Base-by-base conservation (phyloP, 768 basidiomycete genomes). In the Dacryopinax spathularia region DNA sequence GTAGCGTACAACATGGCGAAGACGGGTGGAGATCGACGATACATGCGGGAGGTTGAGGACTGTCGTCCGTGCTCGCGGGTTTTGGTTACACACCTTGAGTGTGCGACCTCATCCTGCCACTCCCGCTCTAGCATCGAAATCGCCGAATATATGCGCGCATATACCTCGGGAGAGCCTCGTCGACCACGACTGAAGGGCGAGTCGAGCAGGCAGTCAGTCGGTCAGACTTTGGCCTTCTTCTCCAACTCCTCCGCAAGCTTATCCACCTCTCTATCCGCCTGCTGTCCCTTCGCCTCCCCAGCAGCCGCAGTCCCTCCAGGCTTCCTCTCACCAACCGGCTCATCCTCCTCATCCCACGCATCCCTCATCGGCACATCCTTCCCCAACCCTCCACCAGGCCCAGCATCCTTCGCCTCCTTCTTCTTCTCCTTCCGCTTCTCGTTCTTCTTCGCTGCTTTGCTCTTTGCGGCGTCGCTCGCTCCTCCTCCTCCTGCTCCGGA, bases 381-480 rank as follows among this genome's bases (percentile, higher is more conserved):
- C 56, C n/a, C n/a, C n/a, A n/a, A n/a, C n/a, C n/a, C n/a, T n/a
- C n/a, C n/a, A n/a, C n/a, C 66, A 39, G 39, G 63, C 10, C 65
- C 65, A 2, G 77, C 76, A n/a, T 75, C 72, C 71, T 81, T 80
- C 68, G 82, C 81, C 64, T 81, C 88, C 72, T 83, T 84, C 69
- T 84, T 79, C 74, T 92, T 91, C 65, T 87, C 87, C 66, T 84
- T 86, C 75, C 86, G 84, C 75, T 85, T 89, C 41, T 85, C 89
- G 48, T 88, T 87, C 77, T 93, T 92, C 73, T 86, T 83, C 70
- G 85, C 74, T 15, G 73, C 74, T 70, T 80, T 80, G 59, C 73
- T 76, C 70, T 72, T 67, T 25, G 70, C 68, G 1, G 81, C 76
- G 68, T 78, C 79, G n/a, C 70, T 67, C 22, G 68, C 66, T 61